These are phyloP conservation scores for Fusarium verrucosum DNA, from an alignment of 2,329 filamentous ascomycete genomes.

Conservation along the genomic window DNA sequence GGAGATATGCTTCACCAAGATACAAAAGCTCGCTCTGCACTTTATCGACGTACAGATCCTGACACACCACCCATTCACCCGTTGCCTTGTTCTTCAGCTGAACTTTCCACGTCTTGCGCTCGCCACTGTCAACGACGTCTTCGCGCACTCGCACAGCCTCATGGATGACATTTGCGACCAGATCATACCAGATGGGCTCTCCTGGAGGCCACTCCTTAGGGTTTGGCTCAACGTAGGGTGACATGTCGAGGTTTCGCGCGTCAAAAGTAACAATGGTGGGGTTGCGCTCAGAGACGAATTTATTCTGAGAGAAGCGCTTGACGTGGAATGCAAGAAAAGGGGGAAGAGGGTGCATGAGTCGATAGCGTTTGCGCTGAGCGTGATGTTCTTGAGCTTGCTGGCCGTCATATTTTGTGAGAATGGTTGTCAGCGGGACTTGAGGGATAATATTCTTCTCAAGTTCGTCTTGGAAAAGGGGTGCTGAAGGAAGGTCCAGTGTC, in stretches of 20 bases:
- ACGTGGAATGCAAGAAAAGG: slow-evolving; percentile 94
- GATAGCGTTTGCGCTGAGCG: slow-evolving; percentile 87
- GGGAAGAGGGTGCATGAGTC: slow-evolving; percentile 87
- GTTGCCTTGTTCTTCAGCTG: slow-evolving; percentile 84
- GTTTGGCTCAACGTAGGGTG: slow-evolving; percentile 90
- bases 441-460: slow-evolving; percentile 96
- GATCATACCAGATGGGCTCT: slow-evolving; percentile 92
- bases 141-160: slow-evolving; percentile 81
- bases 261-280: slow-evolving; percentile 98
- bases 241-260: slow-evolving; percentile 81
- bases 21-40: slow-evolving; percentile 90
- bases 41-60: slow-evolving; percentile 92
- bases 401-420: slow-evolving; percentile 94
- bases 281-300: slow-evolving; percentile 95
- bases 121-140: slow-evolving; percentile 88
- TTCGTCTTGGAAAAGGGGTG: slow-evolving; percentile 95
- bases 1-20: slow-evolving; percentile 92
- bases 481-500: slow-evolving; percentile 89
- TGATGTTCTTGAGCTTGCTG: slow-evolving; percentile 86
- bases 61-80: slow-evolving; percentile 90
- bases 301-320: slow-evolving; percentile 96
- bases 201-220: slow-evolving; percentile 73
- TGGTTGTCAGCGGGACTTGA: slow-evolving; percentile 81
- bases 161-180: slow-evolving; percentile 93
- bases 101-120: slow-evolving; percentile 91